phyloP scores from a whole-genome alignment of 2,329 filamentous ascomycete species.

The Ceratocystis diversiconidia region DNA sequence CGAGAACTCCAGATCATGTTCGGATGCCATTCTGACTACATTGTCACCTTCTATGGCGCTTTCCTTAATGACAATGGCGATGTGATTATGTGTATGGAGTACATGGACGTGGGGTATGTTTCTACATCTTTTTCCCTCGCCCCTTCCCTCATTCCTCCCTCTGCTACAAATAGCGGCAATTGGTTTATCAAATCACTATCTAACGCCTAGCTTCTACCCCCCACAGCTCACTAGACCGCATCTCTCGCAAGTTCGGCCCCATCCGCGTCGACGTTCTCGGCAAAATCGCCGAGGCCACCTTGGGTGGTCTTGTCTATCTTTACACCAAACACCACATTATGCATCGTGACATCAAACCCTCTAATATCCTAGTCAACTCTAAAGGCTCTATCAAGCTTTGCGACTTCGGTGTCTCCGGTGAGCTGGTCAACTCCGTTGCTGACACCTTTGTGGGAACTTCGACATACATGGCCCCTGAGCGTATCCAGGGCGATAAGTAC shows the following conservation, averaged over 20 bases:
- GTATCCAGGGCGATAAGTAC: slow-evolving; percentile 93
- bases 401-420: slow-evolving; percentile 97
- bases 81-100: slow-evolving; percentile 99
- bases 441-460: slow-evolving; percentile 98
- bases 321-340: slow-evolving; percentile 95
- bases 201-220: neutral
- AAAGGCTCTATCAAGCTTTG: slow-evolving; percentile 90
- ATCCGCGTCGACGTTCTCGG: slow-evolving; percentile 91
- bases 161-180: neutral
- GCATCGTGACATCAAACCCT: slow-evolving; percentile 98
- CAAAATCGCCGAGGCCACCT: slow-evolving; percentile 91
- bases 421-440: slow-evolving; percentile 93
- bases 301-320: slow-evolving; percentile 86
- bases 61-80: slow-evolving; percentile 95
- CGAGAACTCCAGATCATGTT: slow-evolving; percentile 97
- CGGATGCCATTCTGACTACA: slow-evolving; percentile 90
- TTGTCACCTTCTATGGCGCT: slow-evolving; percentile 94
- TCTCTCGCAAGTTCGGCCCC: slow-evolving; percentile 88
- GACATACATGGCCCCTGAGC: slow-evolving; percentile 97
- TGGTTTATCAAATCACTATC: neutral
- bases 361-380: slow-evolving; percentile 93
- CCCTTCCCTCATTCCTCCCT: neutral
- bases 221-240: slow-evolving; percentile 71
- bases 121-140: neutral
- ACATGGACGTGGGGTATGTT: slow-evolving; percentile 94